These are phyloP conservation scores for Capsicum chinense DNA, from an alignment of 257 asterid genomes.

Conservation along the genomic window DNA sequence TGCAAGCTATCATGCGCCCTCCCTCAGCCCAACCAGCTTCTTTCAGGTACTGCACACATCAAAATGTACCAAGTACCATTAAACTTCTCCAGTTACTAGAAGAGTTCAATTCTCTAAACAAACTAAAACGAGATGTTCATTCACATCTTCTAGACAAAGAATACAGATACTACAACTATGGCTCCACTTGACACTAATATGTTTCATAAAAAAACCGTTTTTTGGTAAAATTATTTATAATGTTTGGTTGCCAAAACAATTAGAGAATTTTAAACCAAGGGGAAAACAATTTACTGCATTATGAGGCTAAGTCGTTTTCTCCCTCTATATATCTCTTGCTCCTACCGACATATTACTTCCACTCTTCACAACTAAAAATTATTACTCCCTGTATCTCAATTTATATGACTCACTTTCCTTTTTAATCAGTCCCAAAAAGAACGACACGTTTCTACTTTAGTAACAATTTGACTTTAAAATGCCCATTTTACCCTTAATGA, in stretches of 20 bases:
- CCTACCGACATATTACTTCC: constrained; percentile 6
- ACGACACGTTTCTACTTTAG: too few relatives aligned
- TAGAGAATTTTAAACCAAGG: not conserved
- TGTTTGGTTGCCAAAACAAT: not conserved
- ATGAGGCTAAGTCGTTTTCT: not conserved
- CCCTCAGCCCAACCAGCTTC: constrained; percentile 98
- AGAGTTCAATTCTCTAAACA: not conserved
- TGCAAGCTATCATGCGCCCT: constrained; percentile 90
- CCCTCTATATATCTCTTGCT: constrained; percentile 5
- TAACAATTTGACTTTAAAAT: too few relatives aligned
- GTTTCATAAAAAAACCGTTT: not conserved
- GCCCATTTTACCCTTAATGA: too few relatives aligned
- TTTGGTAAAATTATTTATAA: not conserved
- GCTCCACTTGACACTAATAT: not conserved
- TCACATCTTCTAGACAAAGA: not conserved
- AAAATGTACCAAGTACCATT: constrained; percentile 17
- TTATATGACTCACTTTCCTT: too few relatives aligned
- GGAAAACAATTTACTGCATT: not conserved
- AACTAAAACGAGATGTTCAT: not conserved
- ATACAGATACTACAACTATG: not conserved
- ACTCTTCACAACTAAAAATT: not conserved
- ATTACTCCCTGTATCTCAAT: not conserved
- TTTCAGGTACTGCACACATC: constrained; percentile 65
- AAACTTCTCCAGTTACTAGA: not conserved
- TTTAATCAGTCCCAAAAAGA: too few relatives aligned